Conservation (phyloP, 2,329 filamentous ascomycete species). For the Cladosporium sp. region DNA sequence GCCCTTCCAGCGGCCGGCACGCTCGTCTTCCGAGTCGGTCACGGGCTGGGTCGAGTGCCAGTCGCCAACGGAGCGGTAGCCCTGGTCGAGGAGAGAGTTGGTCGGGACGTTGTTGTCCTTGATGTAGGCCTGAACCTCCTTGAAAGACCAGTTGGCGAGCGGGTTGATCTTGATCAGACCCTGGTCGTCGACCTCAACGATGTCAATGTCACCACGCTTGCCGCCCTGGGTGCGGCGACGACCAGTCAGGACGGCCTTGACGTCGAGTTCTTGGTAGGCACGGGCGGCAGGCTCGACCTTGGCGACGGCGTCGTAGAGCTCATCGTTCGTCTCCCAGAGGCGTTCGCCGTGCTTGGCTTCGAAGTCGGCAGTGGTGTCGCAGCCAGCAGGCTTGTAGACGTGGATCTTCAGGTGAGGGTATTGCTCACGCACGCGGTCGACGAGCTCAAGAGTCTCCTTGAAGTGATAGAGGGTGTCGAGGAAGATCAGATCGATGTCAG, state of each 20-base stretch:
- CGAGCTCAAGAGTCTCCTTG: slow-evolving; percentile 44
- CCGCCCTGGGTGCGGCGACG: slow-evolving; percentile 88
- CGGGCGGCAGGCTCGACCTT: slow-evolving; percentile 96
- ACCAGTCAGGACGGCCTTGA: slow-evolving; percentile 86
- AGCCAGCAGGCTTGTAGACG: slow-evolving; percentile 79
- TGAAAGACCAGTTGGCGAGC: slow-evolving; percentile 87
- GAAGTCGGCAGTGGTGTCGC: slow-evolving; percentile 68
- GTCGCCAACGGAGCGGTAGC: slow-evolving; percentile 98
- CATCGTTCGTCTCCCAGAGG: slow-evolving; percentile 77
- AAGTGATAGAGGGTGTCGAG: slow-evolving; percentile 51
- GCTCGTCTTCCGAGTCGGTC: slow-evolving; percentile 86
- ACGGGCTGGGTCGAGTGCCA: slow-evolving; percentile 96
- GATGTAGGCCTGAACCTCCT: slow-evolving; percentile 83
- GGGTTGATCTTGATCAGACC: slow-evolving; percentile 97
- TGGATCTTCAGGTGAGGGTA: slow-evolving; percentile 80
- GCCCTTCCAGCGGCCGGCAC: slow-evolving; percentile 94
- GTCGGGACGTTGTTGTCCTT: slow-evolving; percentile 83
- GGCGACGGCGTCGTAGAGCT: slow-evolving; percentile 93
- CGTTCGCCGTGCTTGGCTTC: slow-evolving; percentile 72
- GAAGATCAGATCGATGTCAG: slow-evolving; percentile 47
- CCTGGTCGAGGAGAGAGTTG: slow-evolving; percentile 80
- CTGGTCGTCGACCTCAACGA: slow-evolving; percentile 87
- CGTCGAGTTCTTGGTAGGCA: slow-evolving; percentile 78
- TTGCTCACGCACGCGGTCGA: slow-evolving; percentile 62
- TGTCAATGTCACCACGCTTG: slow-evolving; percentile 80